Percentiles rank a stretch among this genome's conserved stretches.
phyloP scores from a whole-genome alignment of 1,139 yeast species.

The Debaryomycetaceae sp. region DNA sequence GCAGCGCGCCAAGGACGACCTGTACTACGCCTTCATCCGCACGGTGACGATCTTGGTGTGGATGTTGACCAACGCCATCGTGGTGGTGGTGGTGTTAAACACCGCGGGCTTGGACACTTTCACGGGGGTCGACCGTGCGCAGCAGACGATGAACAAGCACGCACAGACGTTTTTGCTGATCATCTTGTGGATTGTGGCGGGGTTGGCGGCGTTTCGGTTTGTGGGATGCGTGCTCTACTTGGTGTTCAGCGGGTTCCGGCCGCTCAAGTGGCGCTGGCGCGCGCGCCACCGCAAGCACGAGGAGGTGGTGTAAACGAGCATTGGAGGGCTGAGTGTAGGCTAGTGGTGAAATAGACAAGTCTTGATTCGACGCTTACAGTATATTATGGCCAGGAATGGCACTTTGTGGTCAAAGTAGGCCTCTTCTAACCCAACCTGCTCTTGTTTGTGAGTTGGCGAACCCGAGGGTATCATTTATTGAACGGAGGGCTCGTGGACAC shows the following conservation, averaged over 20 bases:
- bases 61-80: constrained; percentile 42
- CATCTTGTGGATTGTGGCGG: constrained; percentile 49
- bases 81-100: constrained; percentile 39
- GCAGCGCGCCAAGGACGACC: constrained; percentile 30
- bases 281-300: no score
- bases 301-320: constrained; percentile 11
- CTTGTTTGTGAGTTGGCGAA: no score
- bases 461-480: no score
- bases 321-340: constrained; percentile 2
- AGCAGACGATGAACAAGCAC: constrained; percentile 19
- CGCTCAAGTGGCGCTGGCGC: constrained; percentile 37
- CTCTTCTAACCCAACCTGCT: no score
- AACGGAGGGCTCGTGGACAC: no score
- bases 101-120: constrained; percentile 37
- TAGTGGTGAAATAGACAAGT: no score
- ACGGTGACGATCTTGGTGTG: constrained; percentile 44
- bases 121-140: constrained; percentile 14
- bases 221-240: constrained; percentile 37
- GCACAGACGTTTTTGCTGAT: constrained; percentile 40
- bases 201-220: constrained; percentile 40
- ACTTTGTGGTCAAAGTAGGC: no score
- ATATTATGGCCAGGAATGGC: no score
- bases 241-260: constrained; percentile 33
- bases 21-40: constrained; percentile 43
- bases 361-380: no score